Evolutionary conservation across 2,329 filamentous ascomycete genomes (phyloP), one percentile per base, ranked within the genome.

Genomic region (Incumbomyces lentus): DNA sequence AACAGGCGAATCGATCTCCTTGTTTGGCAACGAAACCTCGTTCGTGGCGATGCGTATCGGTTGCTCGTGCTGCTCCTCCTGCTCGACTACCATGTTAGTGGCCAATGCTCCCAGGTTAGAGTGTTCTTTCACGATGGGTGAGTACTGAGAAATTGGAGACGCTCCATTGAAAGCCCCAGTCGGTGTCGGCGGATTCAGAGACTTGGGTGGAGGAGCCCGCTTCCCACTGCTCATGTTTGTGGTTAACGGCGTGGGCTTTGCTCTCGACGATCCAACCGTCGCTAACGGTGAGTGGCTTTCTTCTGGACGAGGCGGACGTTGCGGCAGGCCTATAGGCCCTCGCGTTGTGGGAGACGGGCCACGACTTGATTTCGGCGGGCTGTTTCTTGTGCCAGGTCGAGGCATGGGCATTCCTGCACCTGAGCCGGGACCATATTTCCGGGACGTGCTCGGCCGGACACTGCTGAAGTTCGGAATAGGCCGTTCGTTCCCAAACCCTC

Each of bases 91-190:
- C 16, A 32, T 14, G 2, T 33, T 22, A 26, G 36, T 18, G 17
- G 35, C 35, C 30, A 39, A 17, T 33, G 38, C 10, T 14, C 18
- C 26, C 13, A 49, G 29, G 22, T 40, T 47, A 11, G 53, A 49
- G 17, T 50, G 38, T n/a, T 52, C 52, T 46, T 55, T 55, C 19
- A 55, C 52, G 18, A 57, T 55, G 5, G 55, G 55, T 12, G 55
- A 57, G 39, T 57, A 57, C 49, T 54, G 55, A 19, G 55, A 57
- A 32, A 55, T 55, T 12, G 55, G 49, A 14, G 55, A 57, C 10
- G 50, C 50, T 14, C 55, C 55, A 36, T 57, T 57, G 45, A 50
- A 57, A 22, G 55, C 53, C 29, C 55, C 53, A 2, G 43, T 46
- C 2, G 52, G 52, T 30, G 52, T 46, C 14, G 52, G 52, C 8